These are phyloP conservation scores for Cyberlindnera sargentensis DNA, from an alignment of 805 yeast species.

Conservation along the genomic window DNA sequence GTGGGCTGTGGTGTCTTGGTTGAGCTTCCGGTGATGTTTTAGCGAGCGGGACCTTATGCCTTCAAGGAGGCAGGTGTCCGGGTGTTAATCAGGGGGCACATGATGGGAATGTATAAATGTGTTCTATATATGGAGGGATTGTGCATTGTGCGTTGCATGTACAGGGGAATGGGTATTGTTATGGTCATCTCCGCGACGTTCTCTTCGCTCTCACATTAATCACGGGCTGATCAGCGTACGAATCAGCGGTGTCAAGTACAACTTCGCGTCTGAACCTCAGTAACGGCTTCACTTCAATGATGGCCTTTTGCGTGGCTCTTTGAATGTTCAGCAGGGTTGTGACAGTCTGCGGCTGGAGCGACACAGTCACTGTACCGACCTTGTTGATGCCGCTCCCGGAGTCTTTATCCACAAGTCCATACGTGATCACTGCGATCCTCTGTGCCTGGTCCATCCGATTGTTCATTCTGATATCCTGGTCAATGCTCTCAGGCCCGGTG, in stretches of 20 bases:
- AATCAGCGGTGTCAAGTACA: slow-evolving; percentile 9
- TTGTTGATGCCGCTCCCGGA: slow-evolving; percentile 2
- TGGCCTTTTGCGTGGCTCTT: slow-evolving; percentile 1
- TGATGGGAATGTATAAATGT: too few species aligned
- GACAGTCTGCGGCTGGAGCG: slow-evolving; percentile 11
- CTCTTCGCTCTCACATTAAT: slow-evolving; percentile 17
- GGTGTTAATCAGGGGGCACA: too few species aligned
- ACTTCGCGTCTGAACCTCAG: slow-evolving; percentile 11
- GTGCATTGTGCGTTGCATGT: not conserved
- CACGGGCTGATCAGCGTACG: slow-evolving; percentile 5
- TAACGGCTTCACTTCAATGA: slow-evolving; percentile 10
- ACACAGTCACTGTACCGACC: slow-evolving; percentile 12
- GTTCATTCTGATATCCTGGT: slow-evolving; percentile 13
- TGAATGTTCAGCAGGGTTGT: slow-evolving; percentile 4
- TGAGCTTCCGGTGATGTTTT: too few species aligned
- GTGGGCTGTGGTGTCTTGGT: too few species aligned
- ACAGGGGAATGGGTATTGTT: not conserved
- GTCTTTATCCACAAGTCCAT: slow-evolving; percentile 13
- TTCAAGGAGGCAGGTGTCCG: too few species aligned
- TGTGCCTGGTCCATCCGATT: slow-evolving; percentile 8
- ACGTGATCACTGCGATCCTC: slow-evolving; percentile 14
- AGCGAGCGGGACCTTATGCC: too few species aligned
- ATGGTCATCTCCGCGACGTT: slow-evolving; percentile 2
- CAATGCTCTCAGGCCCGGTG: slow-evolving; percentile 13
- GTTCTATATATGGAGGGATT: too few species aligned